These are phyloP conservation scores for Nicotiana attenuata DNA, from an alignment of 257 asterid genomes.

Conservation along the genomic window DNA sequence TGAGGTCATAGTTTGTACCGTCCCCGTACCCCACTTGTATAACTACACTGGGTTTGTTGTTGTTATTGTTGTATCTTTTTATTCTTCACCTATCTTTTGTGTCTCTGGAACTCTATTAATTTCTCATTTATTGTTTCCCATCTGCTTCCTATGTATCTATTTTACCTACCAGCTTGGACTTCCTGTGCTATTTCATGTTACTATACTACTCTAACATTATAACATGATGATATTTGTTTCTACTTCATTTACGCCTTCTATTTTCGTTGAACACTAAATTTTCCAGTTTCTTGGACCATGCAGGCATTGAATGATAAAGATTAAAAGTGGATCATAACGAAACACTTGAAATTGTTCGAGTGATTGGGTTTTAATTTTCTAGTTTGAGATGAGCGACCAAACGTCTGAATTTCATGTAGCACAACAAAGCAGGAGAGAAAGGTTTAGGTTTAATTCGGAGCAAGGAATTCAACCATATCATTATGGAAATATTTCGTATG, in stretches of 20 bases:
- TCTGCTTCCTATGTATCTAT: neutral
- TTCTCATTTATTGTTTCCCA: neutral
- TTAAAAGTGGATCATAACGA: neutral
- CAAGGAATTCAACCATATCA: slow-evolving; percentile 15
- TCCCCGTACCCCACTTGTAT: too few species aligned
- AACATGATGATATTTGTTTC: neutral
- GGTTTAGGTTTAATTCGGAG: slow-evolving; percentile 34
- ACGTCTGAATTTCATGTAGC: slow-evolving; percentile 61
- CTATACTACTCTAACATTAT: neutral
- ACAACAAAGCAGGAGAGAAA: slow-evolving; percentile 71
- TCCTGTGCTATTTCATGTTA: neutral
- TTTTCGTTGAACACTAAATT: neutral
- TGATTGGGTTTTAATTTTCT: neutral
- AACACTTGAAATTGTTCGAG: neutral
- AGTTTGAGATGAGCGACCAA: slow-evolving; percentile 37
- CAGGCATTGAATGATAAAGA: neutral
- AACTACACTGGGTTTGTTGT: too few species aligned
- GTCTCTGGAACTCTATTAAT: neutral
- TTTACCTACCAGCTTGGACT: neutral
- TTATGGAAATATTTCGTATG: slow-evolving; percentile 26
- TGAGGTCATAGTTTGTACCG: too few species aligned
- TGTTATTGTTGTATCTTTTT: too few species aligned
- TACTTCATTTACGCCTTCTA: neutral
- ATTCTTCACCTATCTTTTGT: neutral
- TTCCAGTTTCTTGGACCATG: neutral